Evolutionary conservation across 805 yeast species (phyloP).

Genomic region (Lachancea thermotolerans): DNA sequence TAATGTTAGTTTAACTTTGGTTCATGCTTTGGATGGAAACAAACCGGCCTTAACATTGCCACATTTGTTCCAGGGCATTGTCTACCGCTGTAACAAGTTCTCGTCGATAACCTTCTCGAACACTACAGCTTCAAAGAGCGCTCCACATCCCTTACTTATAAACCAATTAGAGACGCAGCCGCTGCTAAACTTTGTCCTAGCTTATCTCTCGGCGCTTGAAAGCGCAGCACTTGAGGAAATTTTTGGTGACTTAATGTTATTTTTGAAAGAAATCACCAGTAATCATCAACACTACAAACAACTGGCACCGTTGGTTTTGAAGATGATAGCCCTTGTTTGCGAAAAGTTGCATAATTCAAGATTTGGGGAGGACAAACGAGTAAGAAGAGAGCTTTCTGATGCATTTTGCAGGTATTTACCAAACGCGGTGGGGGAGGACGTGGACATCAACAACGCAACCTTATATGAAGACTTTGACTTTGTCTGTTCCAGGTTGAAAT

Average conservation of each 20-base stretch:
- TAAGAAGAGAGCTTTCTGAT: conserved; percentile 50
- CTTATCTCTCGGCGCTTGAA: conserved; percentile 61
- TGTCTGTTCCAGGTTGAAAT: conserved; percentile 16
- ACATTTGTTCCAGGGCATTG: conserved; percentile 42
- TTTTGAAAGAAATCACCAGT: conserved; percentile 51
- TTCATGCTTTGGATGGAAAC: conserved; percentile 77
- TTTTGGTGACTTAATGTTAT: conserved; percentile 52
- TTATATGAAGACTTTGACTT: conserved; percentile 11
- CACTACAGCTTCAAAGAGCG: conserved; percentile 4
- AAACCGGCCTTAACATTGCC: conserved; percentile 71
- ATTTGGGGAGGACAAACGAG: conserved; percentile 54
- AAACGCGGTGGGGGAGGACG: conserved; percentile 21
- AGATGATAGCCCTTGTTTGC: conserved; percentile 45
- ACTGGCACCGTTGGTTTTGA: conserved; percentile 48
- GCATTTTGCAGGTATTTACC: conserved; percentile 35
- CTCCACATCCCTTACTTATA: conserved; percentile 37
- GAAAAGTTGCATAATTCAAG: conserved; percentile 51
- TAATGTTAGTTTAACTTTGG: conserved; percentile 26
- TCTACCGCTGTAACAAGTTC: conserved; percentile 22
- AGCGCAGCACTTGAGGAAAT: conserved; percentile 75
- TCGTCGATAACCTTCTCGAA: conserved; percentile 19
- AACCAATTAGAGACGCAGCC: conserved; percentile 40
- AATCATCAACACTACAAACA: conserved; percentile 42
- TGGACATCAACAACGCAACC: conserved; percentile 15
- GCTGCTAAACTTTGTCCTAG: conserved; percentile 47